These are phyloP conservation scores for Cardamine chenopodiifolia DNA, from an alignment of 345 rosid genomes.

Conservation along the genomic window DNA sequence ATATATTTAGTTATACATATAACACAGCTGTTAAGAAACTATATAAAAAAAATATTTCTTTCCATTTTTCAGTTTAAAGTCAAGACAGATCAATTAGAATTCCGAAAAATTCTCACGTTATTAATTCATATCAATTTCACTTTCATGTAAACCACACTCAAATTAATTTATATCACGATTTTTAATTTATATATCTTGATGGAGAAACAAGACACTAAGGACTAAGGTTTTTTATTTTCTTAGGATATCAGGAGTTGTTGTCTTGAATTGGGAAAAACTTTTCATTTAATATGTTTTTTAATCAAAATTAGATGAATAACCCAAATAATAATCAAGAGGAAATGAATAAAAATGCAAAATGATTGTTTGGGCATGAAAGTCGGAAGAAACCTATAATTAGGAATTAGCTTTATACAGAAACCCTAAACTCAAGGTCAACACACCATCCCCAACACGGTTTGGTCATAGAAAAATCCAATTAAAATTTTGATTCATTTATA, in stretches of 20 bases:
- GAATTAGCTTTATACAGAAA: constrained; percentile 32
- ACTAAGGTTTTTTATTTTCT: background rate
- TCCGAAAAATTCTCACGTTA: background rate
- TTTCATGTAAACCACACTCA: background rate
- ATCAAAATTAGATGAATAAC: background rate
- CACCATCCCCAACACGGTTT: constrained; percentile 25
- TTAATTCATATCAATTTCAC: background rate
- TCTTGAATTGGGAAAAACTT: background rate
- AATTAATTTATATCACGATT: background rate
- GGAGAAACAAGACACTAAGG: background rate
- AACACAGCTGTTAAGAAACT: background rate
- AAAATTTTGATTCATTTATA: constrained; percentile 12
- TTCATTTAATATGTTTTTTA: background rate
- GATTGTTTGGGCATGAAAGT: constrained; percentile 30
- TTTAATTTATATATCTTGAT: too few species aligned
- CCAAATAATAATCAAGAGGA: background rate
- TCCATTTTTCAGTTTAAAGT: background rate
- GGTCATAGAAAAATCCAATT: constrained; percentile 10
- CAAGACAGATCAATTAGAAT: background rate
- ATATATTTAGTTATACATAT: too few species aligned
- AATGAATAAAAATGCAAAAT: background rate
- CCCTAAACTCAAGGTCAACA: constrained; percentile 40
- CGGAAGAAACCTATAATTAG: constrained; percentile 38
- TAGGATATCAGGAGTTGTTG: background rate
- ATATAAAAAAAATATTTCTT: background rate